Evolutionary conservation across 306 rosid species (phyloP).

Genomic region (Geum urbanum): DNA sequence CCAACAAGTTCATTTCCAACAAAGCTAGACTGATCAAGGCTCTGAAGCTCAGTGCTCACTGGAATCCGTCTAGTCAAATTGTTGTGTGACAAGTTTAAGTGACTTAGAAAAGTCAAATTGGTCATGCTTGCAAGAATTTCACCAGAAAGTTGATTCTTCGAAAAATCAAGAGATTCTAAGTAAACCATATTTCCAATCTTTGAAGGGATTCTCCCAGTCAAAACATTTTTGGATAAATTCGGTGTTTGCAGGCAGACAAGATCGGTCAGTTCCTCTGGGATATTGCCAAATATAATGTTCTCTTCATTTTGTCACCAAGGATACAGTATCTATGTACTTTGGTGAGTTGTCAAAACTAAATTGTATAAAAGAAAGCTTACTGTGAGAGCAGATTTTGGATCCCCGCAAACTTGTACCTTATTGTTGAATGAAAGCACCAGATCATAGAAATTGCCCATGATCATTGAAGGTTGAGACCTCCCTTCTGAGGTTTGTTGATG

Average conservation of each 20-base stretch:
- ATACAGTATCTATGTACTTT: background rate
- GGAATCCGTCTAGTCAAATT: slow-evolving; percentile 12
- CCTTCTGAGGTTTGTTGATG: too few species aligned
- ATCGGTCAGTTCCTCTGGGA: slow-evolving; percentile 13
- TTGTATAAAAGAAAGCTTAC: too few species aligned
- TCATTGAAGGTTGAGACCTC: too few species aligned
- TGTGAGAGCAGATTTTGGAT: too few species aligned
- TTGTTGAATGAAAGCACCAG: too few species aligned
- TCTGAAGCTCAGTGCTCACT: background rate
- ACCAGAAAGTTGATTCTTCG: slow-evolving; percentile 16
- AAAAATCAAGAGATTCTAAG: slow-evolving; percentile 13
- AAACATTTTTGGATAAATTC: slow-evolving; percentile 8
- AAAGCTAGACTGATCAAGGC: background rate
- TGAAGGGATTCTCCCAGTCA: slow-evolving; percentile 2
- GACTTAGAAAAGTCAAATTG: background rate
- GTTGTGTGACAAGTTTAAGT: slow-evolving; percentile 16
- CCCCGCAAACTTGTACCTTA: too few species aligned
- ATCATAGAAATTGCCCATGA: too few species aligned
- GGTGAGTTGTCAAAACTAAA: too few species aligned
- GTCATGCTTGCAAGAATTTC: slow-evolving; percentile 11
- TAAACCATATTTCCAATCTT: background rate
- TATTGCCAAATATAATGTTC: background rate
- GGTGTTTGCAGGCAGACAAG: background rate
- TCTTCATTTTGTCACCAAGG: background rate
- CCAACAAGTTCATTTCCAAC: slow-evolving; percentile 2